phyloP scores from a whole-genome alignment of 179 eudicot genomes.

The Vitellaria paradoxa region DNA sequence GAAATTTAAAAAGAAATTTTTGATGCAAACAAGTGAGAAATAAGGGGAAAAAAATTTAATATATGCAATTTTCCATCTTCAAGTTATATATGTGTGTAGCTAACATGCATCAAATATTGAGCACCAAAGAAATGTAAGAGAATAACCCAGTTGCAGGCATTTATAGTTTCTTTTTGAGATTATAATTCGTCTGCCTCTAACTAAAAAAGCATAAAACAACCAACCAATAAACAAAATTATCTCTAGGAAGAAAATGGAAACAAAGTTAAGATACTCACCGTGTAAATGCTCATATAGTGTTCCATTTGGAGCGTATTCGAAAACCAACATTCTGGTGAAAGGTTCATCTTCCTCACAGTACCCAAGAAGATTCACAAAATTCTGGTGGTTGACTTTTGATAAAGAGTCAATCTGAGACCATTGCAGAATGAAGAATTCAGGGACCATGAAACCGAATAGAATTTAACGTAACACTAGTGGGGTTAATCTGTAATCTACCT shows the following conservation, averaged over 20 bases:
- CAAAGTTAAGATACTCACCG: slow-evolving; percentile 38
- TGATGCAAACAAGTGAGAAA: too few relatives aligned
- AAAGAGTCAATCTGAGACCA: slow-evolving; percentile 59
- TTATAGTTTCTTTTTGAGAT: not conserved
- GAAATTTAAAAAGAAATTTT: too few relatives aligned
- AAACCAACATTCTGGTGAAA: slow-evolving; percentile 82
- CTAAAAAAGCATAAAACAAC: not conserved
- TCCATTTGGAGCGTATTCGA: slow-evolving; percentile 95
- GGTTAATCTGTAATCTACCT: slow-evolving; percentile 36
- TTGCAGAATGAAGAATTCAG: not conserved
- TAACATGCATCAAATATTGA: too few relatives aligned
- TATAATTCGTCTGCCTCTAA: not conserved
- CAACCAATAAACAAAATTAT: not conserved
- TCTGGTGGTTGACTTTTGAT: slow-evolving; percentile 84
- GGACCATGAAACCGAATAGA: not conserved
- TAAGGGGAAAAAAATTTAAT: not conserved
- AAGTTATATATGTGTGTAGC: too few relatives aligned
- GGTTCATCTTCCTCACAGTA: slow-evolving; percentile 80
- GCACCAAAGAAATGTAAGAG: too few relatives aligned
- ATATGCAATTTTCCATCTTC: not conserved
- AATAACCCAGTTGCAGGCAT: too few relatives aligned
- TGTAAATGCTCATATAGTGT: slow-evolving; percentile 92
- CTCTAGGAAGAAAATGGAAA: not conserved
- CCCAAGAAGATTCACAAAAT: slow-evolving; percentile 79
- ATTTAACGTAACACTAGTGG: not conserved